Conservation (phyloP, 2,329 filamentous ascomycete species). For the Talaromyces islandicus region DNA sequence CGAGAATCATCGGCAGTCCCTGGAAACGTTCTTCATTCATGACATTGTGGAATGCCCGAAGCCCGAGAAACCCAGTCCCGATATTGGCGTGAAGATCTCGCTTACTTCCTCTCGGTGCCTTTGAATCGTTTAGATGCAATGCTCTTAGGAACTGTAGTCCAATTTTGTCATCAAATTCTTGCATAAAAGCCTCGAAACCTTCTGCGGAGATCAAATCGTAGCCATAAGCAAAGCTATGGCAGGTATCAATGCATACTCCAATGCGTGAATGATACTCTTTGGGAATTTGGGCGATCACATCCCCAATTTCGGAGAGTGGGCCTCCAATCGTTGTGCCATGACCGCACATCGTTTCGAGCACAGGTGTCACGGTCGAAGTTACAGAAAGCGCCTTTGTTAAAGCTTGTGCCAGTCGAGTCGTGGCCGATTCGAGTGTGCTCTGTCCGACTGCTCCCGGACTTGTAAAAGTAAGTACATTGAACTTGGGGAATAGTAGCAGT, state of each 20-base stretch:
- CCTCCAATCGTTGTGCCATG: slow-evolving; percentile 81
- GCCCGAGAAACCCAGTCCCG: slow-evolving; percentile 85
- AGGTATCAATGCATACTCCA: slow-evolving; percentile 94
- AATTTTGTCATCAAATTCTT: slow-evolving; percentile 69
- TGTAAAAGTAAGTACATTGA: slow-evolving; percentile 13
- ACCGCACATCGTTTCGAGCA: slow-evolving; percentile 95
- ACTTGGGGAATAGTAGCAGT: neutral
- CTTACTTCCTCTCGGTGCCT: slow-evolving; percentile 74
- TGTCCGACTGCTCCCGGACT: slow-evolving; percentile 72
- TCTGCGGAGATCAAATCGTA: slow-evolving; percentile 78
- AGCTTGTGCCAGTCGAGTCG: slow-evolving; percentile 71
- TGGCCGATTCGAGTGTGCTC: slow-evolving; percentile 60
- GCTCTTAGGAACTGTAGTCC: slow-evolving; percentile 76
- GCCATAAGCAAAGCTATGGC: slow-evolving; percentile 89
- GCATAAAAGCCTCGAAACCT: slow-evolving; percentile 66
- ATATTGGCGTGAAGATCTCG: slow-evolving; percentile 95
- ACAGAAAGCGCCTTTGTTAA: slow-evolving; percentile 76
- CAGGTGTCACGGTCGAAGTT: slow-evolving; percentile 69
- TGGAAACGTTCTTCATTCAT: slow-evolving; percentile 76
- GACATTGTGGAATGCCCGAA: slow-evolving; percentile 83
- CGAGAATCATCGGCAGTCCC: slow-evolving; percentile 81
- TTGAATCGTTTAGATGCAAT: slow-evolving; percentile 91
- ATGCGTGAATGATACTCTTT: slow-evolving; percentile 73
- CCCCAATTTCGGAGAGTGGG: slow-evolving; percentile 76
- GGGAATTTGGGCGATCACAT: slow-evolving; percentile 69